Conservation (phyloP, 1,284 basidiomycete species). For the Sphagnurus paluster region DNA sequence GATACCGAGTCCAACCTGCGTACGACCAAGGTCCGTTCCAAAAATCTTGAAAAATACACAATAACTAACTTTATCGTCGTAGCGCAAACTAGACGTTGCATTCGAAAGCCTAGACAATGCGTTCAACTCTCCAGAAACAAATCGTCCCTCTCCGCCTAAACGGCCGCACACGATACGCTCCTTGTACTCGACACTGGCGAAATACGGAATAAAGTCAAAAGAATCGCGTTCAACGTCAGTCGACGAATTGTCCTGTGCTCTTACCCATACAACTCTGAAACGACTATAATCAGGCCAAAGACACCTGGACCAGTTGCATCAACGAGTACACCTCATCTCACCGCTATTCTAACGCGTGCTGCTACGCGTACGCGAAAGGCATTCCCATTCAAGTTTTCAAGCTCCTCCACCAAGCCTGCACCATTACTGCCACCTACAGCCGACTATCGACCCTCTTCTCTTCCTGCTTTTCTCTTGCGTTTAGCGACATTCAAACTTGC, state of each 20-base stretch:
- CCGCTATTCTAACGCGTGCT: slow-evolving; percentile 65
- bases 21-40: slow-evolving; percentile 22
- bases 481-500: slow-evolving; percentile 74
- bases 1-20: slow-evolving; percentile 10
- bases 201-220: slow-evolving; percentile 66
- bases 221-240: slow-evolving; percentile 43
- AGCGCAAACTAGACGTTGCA: slow-evolving; percentile 78
- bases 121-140: slow-evolving; percentile 38
- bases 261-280: background rate
- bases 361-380: slow-evolving; percentile 55
- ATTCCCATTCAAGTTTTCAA: slow-evolving; percentile 40
- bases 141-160: slow-evolving; percentile 51
- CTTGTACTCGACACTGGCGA: slow-evolving; percentile 71
- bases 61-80: slow-evolving; percentile 3
- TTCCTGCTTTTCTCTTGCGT: slow-evolving; percentile 66
- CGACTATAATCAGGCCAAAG: background rate
- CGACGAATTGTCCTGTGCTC: slow-evolving; percentile 6
- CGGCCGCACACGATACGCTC: slow-evolving; percentile 53
- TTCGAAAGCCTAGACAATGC: slow-evolving; percentile 64
- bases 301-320: slow-evolving; percentile 24
- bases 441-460: slow-evolving; percentile 78
- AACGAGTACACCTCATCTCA: slow-evolving; percentile 64
- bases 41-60: background rate
- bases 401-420: slow-evolving; percentile 24
- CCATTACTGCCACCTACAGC: slow-evolving; percentile 40